These are phyloP conservation scores for Phytophthora multivora DNA, from an alignment of 352 stramenopile genomes.

Conservation along the genomic window DNA sequence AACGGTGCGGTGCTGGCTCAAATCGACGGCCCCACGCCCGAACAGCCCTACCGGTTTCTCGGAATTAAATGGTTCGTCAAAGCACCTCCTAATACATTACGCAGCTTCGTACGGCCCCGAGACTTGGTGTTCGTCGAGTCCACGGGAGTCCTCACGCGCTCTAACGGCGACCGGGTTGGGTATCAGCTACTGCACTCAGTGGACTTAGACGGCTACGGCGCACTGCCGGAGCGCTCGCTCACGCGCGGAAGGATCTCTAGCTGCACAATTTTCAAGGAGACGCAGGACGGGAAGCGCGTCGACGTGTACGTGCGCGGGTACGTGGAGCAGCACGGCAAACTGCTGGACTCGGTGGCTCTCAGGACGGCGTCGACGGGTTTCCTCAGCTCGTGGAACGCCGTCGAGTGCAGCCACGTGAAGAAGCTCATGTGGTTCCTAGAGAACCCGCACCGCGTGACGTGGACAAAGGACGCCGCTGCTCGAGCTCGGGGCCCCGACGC, in stretches of 20 bases:
- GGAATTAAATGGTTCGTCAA: constrained; percentile 64
- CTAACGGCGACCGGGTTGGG: constrained; percentile 36
- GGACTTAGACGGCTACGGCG: constrained; percentile 35
- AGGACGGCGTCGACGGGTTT: constrained; percentile 49
- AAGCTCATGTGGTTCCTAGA: constrained; percentile 56
- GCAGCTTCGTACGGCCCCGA: constrained; percentile 36
- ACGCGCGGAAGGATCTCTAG: constrained; percentile 47
- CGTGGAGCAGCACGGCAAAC: constrained; percentile 45
- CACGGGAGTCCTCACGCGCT: constrained; percentile 33
- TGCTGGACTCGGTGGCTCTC: constrained; percentile 45
- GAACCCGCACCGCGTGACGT: constrained; percentile 34
- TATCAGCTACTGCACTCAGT: constrained; percentile 54
- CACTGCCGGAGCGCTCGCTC: constrained; percentile 27
- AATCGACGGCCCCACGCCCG: constrained; percentile 33
- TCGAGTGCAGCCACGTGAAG: constrained; percentile 50
- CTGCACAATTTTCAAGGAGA: constrained; percentile 46
- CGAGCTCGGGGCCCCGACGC: constrained; percentile 10
- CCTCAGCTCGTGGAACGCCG: constrained; percentile 51
- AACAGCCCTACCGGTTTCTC: constrained; percentile 49
- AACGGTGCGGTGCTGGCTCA: constrained; percentile 44
- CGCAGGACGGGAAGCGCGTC: constrained; percentile 26
- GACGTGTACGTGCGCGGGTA: constrained; percentile 49
- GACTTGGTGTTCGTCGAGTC: constrained; percentile 53
- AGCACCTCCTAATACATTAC: constrained; percentile 30
- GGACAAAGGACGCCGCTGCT: constrained; percentile 24